phyloP scores from a whole-genome alignment of 495 filamentous ascomycete species.

The Cercophora newfieldiana region DNA sequence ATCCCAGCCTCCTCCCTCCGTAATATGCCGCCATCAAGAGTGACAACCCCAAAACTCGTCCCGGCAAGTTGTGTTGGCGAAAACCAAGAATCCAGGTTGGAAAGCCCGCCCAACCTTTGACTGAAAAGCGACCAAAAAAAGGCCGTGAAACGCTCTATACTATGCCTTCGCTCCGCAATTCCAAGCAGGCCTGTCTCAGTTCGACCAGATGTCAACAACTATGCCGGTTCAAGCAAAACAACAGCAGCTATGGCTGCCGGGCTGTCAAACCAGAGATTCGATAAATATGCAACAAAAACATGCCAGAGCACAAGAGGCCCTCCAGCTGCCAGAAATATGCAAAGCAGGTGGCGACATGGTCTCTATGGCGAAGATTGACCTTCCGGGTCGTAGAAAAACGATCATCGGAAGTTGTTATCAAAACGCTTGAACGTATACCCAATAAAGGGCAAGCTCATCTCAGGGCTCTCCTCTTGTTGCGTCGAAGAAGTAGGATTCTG shows the following conservation, averaged over 20 bases:
- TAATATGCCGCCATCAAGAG: background rate
- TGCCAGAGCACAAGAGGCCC: background rate
- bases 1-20: background rate
- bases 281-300: background rate
- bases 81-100: background rate
- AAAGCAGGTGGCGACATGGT: background rate
- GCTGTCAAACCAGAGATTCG: background rate
- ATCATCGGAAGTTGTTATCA: constrained; percentile 67
- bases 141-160: background rate
- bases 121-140: background rate
- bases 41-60: background rate
- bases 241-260: background rate
- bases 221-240: background rate
- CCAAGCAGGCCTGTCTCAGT: background rate
- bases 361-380: background rate
- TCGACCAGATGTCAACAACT: background rate
- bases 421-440: constrained; percentile 99
- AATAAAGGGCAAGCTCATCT: constrained; percentile 95
- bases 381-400: background rate
- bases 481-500: constrained; percentile 21
- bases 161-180: background rate
- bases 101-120: background rate
- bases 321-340: background rate
- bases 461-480: constrained; percentile 56
- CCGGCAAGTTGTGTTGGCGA: background rate